A percentile compares a stretch with the other conserved stretches of the same genome.
phyloP scores from a whole-genome alignment of 768 basidiomycete species.

The Chalciporus pseudorubinellus region DNA sequence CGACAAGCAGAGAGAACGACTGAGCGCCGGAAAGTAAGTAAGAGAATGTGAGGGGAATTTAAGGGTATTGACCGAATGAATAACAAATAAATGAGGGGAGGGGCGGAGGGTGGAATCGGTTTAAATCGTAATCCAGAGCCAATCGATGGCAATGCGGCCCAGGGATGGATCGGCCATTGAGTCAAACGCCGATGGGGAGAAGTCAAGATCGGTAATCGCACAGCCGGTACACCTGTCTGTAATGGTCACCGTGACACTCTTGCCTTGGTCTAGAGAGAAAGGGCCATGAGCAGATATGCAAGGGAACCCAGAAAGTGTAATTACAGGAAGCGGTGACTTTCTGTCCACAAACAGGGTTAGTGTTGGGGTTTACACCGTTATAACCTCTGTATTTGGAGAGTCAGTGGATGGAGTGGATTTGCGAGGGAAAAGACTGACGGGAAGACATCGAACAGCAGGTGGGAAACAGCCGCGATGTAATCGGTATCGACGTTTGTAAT shows the following conservation, averaged over 20 bases:
- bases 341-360: slow-evolving; percentile 68
- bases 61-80: slow-evolving; percentile 20
- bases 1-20: slow-evolving; percentile 27
- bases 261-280: slow-evolving; percentile 46
- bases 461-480: slow-evolving; percentile 37
- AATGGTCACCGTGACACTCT: slow-evolving; percentile 45
- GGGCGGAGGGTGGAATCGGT: no score
- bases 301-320: slow-evolving; percentile 10
- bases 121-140: slow-evolving; percentile 40
- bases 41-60: neutral
- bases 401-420: neutral
- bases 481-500: slow-evolving; percentile 29
- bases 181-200: slow-evolving; percentile 58
- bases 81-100: slow-evolving; percentile 24
- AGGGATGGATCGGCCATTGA: slow-evolving; percentile 39
- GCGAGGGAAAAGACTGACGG: slow-evolving; percentile 27
- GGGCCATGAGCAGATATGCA: slow-evolving; percentile 9
- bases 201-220: slow-evolving; percentile 50
- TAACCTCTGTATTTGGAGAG: slow-evolving; percentile 44
- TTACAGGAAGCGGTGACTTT: slow-evolving; percentile 47
- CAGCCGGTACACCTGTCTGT: slow-evolving; percentile 68
- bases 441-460: slow-evolving; percentile 32
- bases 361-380: slow-evolving; percentile 61
- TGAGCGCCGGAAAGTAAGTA: slow-evolving; percentile 6
- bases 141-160: slow-evolving; percentile 56